phyloP scores from a whole-genome alignment of 2,329 filamentous ascomycete species.

The Xylaria sp. region DNA sequence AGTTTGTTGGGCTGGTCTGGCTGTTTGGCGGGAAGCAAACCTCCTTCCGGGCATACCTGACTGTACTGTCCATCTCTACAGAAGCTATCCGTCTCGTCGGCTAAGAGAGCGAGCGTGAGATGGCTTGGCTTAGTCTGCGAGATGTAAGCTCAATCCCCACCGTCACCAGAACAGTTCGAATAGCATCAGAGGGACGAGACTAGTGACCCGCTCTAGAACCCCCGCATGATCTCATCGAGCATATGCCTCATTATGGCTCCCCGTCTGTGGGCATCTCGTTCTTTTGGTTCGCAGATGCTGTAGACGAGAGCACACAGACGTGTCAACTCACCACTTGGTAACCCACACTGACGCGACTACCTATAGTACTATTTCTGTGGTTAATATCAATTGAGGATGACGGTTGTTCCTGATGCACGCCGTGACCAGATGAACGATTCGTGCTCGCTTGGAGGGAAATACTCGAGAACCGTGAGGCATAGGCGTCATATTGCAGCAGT shows the following conservation, averaged over 20 bases:
- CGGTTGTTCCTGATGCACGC: background rate
- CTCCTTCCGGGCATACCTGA: background rate
- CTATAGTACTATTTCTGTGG: background rate
- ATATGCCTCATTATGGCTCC: background rate
- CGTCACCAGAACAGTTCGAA: background rate
- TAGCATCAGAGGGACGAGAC: constrained; percentile 12
- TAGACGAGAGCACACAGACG: background rate
- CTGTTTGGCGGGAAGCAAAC: no score
- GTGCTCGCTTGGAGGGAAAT: background rate
- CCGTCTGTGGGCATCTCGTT: no score
- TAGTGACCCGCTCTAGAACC: constrained; percentile 19
- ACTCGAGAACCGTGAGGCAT: background rate
- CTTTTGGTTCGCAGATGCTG: background rate
- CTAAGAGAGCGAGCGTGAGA: background rate
- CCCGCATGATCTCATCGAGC: constrained; percentile 32
- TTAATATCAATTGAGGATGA: background rate
- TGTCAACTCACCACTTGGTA: constrained; percentile 25
- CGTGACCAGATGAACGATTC: constrained; percentile 11
- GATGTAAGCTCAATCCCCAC: background rate
- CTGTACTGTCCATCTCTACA: background rate
- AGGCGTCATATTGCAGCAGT: constrained; percentile 23
- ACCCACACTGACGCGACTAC: background rate
- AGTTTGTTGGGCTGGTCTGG: background rate
- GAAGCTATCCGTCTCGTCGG: background rate
- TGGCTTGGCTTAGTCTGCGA: no score